phyloP scores from a whole-genome alignment of 257 asterid genomes.

The Primulina huaijiensis region DNA sequence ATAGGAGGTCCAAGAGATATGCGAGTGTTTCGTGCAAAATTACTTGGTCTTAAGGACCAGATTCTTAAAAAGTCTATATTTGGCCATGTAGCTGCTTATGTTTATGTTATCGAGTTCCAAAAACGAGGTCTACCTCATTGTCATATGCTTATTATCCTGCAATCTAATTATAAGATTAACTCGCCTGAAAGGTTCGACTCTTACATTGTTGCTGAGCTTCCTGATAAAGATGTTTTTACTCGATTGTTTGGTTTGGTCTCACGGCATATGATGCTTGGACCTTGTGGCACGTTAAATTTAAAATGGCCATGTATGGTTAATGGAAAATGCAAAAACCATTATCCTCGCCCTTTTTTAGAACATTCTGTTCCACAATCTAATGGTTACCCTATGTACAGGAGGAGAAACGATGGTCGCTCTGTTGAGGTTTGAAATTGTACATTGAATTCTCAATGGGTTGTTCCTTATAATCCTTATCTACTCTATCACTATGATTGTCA shows the following conservation, averaged over 20 bases:
- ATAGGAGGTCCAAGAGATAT: too few species aligned
- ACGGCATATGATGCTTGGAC: constrained; percentile 21
- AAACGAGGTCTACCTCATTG: neutral
- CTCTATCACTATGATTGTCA: constrained; percentile 8
- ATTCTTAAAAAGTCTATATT: too few species aligned
- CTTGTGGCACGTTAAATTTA: neutral
- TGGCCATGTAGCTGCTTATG: neutral
- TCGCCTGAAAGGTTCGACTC: neutral
- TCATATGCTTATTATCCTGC: neutral
- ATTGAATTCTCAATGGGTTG: constrained; percentile 11
- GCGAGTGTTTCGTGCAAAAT: too few species aligned
- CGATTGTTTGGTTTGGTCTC: neutral
- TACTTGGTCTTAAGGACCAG: too few species aligned
- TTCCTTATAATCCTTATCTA: constrained; percentile 19
- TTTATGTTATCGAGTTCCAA: neutral
- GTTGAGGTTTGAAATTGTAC: neutral
- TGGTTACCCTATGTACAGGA: neutral
- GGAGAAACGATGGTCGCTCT: neutral
- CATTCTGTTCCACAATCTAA: neutral
- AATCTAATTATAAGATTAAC: neutral
- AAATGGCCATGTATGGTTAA: neutral
- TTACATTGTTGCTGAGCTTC: neutral
- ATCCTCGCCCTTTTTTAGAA: neutral
- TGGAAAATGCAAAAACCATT: neutral
- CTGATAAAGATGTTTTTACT: neutral